Conservation (phyloP, 164 flowering plant species). For the Berberis thunbergii region DNA sequence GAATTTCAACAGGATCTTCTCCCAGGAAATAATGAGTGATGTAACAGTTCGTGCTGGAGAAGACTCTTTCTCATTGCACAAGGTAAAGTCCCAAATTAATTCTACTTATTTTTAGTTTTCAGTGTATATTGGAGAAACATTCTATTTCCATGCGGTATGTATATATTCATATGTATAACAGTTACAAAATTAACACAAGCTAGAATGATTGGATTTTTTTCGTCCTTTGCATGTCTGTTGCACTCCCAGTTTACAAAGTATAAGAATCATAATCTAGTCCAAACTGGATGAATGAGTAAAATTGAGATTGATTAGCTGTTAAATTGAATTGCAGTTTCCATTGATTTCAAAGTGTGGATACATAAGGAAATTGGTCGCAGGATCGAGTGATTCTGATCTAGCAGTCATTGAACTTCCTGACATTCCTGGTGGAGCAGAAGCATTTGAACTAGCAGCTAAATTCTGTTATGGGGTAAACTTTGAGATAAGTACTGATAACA, state of each 20-base stretch:
- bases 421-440: conserved; percentile 80
- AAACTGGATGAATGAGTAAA: background rate
- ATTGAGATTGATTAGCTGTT: background rate
- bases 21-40: conserved; percentile 91
- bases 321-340: conserved; percentile 58
- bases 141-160: no score
- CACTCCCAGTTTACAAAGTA: background rate
- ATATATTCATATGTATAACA: no score
- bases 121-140: no score
- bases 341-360: conserved; percentile 83
- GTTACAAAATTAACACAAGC: no score
- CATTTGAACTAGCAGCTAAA: conserved; percentile 77
- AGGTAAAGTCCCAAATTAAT: conserved; percentile 33
- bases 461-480: conserved; percentile 95
- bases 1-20: conserved; percentile 67
- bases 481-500: conserved; percentile 70
- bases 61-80: conserved; percentile 72
- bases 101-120: no score
- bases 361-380: conserved; percentile 66
- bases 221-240: background rate
- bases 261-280: background rate
- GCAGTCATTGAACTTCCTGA: conserved; percentile 48
- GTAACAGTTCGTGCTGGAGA: conserved; percentile 59
- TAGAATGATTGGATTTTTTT: no score
- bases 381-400: conserved; percentile 49